Evolutionary conservation across 108 stramenopile species (phyloP).

Genomic region (Nannochloropsis gaditana): DNA sequence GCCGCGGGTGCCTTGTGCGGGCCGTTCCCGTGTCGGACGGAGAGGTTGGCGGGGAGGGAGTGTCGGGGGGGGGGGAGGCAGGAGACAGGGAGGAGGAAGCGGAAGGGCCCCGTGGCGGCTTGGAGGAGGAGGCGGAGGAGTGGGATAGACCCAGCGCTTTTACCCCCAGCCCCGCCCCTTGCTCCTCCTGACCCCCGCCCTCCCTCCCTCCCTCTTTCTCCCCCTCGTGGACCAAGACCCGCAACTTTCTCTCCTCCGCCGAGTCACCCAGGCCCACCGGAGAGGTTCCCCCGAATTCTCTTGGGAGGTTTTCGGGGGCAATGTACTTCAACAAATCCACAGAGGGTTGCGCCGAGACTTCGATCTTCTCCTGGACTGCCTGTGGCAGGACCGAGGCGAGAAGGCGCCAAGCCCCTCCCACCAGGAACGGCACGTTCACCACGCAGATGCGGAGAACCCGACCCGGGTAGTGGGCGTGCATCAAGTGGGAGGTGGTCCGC

Average conservation of each 20-base stretch:
- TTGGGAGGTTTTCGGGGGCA: slow-evolving; percentile 21
- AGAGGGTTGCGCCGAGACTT: not conserved
- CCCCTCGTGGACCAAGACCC: not conserved
- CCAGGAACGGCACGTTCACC: slow-evolving; percentile 42
- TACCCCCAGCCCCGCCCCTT: not conserved
- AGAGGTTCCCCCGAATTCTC: not conserved
- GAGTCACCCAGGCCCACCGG: slow-evolving; percentile 19
- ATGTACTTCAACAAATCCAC: slow-evolving; percentile 24
- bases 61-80: no score
- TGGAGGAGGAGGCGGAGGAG: not conserved
- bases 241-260: slow-evolving; percentile 26
- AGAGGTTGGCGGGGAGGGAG: no score
- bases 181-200: not conserved
- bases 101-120: not conserved
- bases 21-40: slow-evolving; percentile 23
- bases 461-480: slow-evolving; percentile 41
- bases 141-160: no score
- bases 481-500: slow-evolving; percentile 31
- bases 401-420: slow-evolving; percentile 34
- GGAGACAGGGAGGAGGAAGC: not conserved
- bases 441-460: slow-evolving; percentile 33
- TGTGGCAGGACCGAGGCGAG: slow-evolving; percentile 21
- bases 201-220: slow-evolving; percentile 8
- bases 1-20: not conserved
- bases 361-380: not conserved